phyloP scores from a whole-genome alignment of 2,329 filamentous ascomycete species.

The Magnaporthiopsis rhizophila region DNA sequence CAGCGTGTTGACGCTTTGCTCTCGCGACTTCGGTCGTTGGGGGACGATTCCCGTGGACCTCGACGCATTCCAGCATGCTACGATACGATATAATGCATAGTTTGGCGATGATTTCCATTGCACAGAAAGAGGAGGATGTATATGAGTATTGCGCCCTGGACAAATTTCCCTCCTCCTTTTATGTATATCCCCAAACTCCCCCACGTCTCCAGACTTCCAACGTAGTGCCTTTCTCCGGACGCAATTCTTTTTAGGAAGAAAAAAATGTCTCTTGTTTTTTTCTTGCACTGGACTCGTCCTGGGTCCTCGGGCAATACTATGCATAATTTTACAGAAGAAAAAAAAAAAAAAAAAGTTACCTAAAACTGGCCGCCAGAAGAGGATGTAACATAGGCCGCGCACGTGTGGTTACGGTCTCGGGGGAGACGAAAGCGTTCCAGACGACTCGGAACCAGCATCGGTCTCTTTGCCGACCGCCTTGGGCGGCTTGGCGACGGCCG shows the following conservation, averaged over 20 bases:
- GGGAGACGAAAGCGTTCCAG: constrained; percentile 47
- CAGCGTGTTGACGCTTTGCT: background rate
- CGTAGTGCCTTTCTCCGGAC: background rate
- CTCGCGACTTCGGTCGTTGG: background rate
- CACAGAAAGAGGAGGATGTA: background rate
- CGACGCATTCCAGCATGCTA: background rate
- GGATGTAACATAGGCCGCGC: no score
- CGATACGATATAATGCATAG: background rate
- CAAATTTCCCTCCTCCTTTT: background rate
- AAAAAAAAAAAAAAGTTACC: background rate
- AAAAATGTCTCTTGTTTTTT: background rate
- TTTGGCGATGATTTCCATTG: background rate
- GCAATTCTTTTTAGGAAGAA: background rate
- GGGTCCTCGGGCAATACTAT: background rate
- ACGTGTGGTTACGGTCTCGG: constrained; percentile 18
- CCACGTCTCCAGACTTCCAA: no score
- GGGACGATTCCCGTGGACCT: background rate
- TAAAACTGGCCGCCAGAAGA: background rate
- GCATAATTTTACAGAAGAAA: background rate
- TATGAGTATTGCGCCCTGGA: background rate
- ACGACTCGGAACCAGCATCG: constrained; percentile 48
- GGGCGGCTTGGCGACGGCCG: constrained; percentile 40
- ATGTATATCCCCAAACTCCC: background rate
- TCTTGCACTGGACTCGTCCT: no score
- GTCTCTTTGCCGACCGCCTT: constrained; percentile 23